Conservation (phyloP, 2,329 filamentous ascomycete genomes). For the Hypoxylon sp. region DNA sequence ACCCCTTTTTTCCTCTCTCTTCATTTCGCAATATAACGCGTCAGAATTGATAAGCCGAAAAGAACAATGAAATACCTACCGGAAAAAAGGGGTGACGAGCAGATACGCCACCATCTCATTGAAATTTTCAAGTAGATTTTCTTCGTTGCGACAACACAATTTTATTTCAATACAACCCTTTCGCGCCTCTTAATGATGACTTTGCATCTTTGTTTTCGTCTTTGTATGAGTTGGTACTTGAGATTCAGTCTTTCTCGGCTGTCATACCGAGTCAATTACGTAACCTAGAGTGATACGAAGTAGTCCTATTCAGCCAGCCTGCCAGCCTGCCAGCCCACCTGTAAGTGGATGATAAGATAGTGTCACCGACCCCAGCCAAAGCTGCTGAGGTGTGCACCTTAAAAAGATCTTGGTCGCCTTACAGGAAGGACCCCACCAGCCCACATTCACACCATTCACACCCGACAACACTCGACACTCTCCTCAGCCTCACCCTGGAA, state of each 20-base stretch:
- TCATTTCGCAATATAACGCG: conserved; percentile 3
- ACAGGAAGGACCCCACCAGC: conserved; percentile 32
- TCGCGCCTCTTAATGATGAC: conserved; percentile 12
- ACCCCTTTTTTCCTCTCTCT: conserved; percentile 9
- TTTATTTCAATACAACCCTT: conserved; percentile 24
- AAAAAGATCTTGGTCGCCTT: conserved; percentile 31
- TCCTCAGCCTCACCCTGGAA: conserved; percentile 31
- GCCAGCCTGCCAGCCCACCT: no score
- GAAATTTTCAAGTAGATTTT: conserved; percentile 13
- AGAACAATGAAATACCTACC: conserved; percentile 18
- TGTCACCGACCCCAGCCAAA: no score
- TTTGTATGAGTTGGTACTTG: neutral
- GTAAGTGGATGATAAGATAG: neutral
- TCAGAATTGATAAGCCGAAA: neutral
- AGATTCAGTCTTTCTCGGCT: neutral
- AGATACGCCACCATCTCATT: conserved; percentile 8
- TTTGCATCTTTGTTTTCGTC: neutral
- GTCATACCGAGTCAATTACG: neutral
- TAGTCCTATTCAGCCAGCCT: neutral
- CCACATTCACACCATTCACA: conserved; percentile 37
- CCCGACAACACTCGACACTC: conserved; percentile 25
- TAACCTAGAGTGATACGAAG: no score
- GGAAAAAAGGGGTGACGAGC: conserved; percentile 13
- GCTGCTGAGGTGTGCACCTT: conserved; percentile 4
- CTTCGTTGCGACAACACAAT: conserved; percentile 24